A percentile compares a stretch with the other conserved stretches of the same genome.
Conservation (phyloP, 208 protist genomes). For the Leishmania tarentolae region DNA sequence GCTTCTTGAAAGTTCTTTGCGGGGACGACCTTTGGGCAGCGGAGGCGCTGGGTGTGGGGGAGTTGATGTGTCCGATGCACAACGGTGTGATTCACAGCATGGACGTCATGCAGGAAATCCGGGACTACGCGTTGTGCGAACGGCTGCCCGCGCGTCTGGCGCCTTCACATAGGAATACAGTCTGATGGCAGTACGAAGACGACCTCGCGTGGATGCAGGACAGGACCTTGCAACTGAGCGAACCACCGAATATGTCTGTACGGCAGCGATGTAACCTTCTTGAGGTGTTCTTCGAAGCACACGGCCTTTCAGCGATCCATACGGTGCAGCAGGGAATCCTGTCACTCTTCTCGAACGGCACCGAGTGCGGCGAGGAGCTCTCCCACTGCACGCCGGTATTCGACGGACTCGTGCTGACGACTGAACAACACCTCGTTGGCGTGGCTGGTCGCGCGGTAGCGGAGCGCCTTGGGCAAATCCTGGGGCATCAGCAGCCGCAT, state of each 20-base stretch:
- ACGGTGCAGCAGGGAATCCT: conserved; percentile 93
- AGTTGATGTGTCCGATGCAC: conserved; percentile 94
- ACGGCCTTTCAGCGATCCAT: conserved; percentile 92
- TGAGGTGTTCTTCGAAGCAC: conserved; percentile 97
- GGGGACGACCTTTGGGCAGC: conserved; percentile 17
- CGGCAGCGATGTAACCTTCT: conserved; percentile 91
- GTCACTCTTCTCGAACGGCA: conserved; percentile 96
- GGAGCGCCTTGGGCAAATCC: conserved; percentile 93
- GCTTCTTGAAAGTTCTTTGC: conserved; percentile 13
- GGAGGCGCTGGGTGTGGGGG: neutral
- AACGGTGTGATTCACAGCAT: conserved; percentile 98
- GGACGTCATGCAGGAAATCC: conserved; percentile 97
- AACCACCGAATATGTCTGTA: conserved; percentile 95
- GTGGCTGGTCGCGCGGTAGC: conserved; percentile 98
- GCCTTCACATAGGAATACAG: neutral
- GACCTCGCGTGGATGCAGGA: conserved; percentile 11
- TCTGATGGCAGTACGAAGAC: conserved; percentile 5
- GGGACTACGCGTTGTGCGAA: conserved; percentile 94
- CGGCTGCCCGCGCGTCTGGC: conserved; percentile 3
- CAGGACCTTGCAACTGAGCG: conserved; percentile 93
- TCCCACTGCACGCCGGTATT: conserved; percentile 98
- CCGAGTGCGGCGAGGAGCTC: conserved; percentile 97
- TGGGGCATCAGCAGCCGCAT: conserved; percentile 44
- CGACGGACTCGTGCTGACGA: conserved; percentile 90
- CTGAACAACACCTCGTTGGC: conserved; percentile 87